These are phyloP conservation scores for Obelidium mucronatum DNA, from an alignment of 192 early-diverging fungal species.

Conservation along the genomic window DNA sequence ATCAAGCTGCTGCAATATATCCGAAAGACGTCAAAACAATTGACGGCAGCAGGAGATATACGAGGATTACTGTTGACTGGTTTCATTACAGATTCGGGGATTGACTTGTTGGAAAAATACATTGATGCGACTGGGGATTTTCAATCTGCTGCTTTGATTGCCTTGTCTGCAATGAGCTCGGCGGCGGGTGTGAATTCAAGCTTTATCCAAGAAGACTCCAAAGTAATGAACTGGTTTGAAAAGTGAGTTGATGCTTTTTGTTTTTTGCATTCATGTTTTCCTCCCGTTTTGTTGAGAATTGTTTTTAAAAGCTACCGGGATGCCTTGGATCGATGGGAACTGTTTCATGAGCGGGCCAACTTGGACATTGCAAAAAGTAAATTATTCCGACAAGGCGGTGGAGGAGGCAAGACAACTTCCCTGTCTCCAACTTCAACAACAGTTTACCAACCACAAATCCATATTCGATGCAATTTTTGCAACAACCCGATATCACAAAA, in stretches of 20 bases:
- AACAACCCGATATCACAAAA: constrained; percentile 59
- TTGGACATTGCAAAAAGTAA: constrained; percentile 92
- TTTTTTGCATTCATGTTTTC: not conserved
- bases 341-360: constrained; percentile 83
- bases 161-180: not conserved
- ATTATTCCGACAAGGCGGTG: not conserved
- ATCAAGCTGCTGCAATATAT: constrained; percentile 70
- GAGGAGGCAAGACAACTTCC: not conserved
- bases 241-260: constrained; percentile 41
- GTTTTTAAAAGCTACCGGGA: constrained; percentile 71
- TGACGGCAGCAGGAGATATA: constrained; percentile 73
- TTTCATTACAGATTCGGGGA: constrained; percentile 59
- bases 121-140: constrained; percentile 89
- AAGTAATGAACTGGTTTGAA: constrained; percentile 70
- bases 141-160: constrained; percentile 82
- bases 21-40: constrained; percentile 55
- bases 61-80: constrained; percentile 89
- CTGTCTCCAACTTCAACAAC: constrained; percentile 28
- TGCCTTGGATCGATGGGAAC: constrained; percentile 86
- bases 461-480: constrained; percentile 90
- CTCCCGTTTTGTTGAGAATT: too few relatives aligned
- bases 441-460: constrained; percentile 68
- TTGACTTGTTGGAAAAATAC: constrained; percentile 79
- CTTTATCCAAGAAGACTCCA: not conserved
- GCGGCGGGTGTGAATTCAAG: not conserved